Evolutionary conservation across 441 rosid genomes (phyloP).

Genomic region (Metrosideros polymorpha): DNA sequence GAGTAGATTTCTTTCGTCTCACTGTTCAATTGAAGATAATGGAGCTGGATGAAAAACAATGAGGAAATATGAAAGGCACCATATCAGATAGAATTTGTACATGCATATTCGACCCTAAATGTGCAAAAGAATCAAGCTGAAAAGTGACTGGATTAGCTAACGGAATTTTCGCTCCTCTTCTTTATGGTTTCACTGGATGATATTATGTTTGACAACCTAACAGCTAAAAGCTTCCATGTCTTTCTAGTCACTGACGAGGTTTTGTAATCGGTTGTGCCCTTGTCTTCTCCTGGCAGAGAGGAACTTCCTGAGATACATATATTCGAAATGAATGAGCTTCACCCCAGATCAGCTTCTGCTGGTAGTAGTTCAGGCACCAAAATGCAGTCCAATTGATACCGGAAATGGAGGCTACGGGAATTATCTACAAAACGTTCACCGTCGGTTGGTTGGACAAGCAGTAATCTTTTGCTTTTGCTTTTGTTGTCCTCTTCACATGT

Average conservation of each 20-base stretch:
- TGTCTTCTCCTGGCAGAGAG: constrained; percentile 39
- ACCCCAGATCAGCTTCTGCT: not conserved
- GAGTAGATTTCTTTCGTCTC: constrained; percentile 7
- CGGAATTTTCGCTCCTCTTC: not conserved
- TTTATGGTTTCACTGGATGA: not conserved
- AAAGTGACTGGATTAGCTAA: not conserved
- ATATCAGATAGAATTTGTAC: not conserved
- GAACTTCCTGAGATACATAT: constrained; percentile 46
- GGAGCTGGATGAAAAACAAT: not conserved
- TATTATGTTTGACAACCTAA: not conserved
- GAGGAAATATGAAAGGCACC: not conserved
- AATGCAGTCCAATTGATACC: not conserved
- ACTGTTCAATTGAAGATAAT: not conserved
- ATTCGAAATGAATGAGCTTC: constrained; percentile 27
- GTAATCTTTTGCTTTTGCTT: not conserved
- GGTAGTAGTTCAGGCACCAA: constrained; percentile 4
- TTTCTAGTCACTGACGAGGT: not conserved
- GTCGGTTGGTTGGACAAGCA: not conserved
- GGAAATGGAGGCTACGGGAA: not conserved
- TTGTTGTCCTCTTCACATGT: not conserved
- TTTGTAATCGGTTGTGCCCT: not conserved
- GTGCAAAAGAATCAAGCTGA: not conserved
- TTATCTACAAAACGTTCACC: not conserved
- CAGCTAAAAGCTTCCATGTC: not conserved
- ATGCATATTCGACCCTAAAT: not conserved